Evolutionary conservation across 208 protist genomes (phyloP).

Genomic region (Angomonas ambiguus): DNA sequence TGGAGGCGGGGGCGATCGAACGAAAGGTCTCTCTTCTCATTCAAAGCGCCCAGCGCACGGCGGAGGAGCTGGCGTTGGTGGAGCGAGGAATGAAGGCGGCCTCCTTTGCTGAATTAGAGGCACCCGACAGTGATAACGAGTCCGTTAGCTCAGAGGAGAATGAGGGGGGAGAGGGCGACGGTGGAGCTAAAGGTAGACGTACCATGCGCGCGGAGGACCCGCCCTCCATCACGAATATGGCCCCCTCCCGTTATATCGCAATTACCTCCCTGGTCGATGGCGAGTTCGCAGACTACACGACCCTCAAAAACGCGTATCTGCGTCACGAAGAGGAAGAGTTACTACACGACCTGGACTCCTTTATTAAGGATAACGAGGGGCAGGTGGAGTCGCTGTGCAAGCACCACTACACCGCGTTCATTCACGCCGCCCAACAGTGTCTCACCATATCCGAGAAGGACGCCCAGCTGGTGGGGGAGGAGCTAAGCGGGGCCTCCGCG

Average conservation of each 20-base stretch:
- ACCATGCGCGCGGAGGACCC: constrained; percentile 14
- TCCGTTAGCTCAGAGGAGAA: constrained; percentile 16
- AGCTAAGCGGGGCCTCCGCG: constrained; percentile 72
- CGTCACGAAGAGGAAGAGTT: constrained; percentile 73
- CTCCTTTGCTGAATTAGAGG: constrained; percentile 14
- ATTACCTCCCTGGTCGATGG: constrained; percentile 83
- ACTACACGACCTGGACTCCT: constrained; percentile 60
- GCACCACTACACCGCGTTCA: constrained; percentile 84
- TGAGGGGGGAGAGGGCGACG: constrained; percentile 33
- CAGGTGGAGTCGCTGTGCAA: constrained; percentile 83
- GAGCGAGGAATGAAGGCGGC: constrained; percentile 28
- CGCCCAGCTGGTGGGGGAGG: constrained; percentile 77
- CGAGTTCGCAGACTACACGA: constrained; percentile 87
- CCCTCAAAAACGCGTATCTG: constrained; percentile 76
- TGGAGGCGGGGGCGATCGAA: constrained; percentile 34
- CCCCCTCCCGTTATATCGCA: constrained; percentile 74
- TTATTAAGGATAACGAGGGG: constrained; percentile 82
- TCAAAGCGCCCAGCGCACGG: constrained; percentile 41
- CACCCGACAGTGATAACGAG: constrained; percentile 21
- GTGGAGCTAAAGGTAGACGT: constrained; percentile 5
- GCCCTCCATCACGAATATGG: constrained; percentile 33
- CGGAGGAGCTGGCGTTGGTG: constrained; percentile 40
- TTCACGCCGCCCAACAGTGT: constrained; percentile 82
- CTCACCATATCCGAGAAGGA: constrained; percentile 76
- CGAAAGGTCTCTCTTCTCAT: constrained; percentile 39